These are phyloP conservation scores for Tephrocybe sp. DNA, from an alignment of 768 basidiomycete species.

Conservation along the genomic window DNA sequence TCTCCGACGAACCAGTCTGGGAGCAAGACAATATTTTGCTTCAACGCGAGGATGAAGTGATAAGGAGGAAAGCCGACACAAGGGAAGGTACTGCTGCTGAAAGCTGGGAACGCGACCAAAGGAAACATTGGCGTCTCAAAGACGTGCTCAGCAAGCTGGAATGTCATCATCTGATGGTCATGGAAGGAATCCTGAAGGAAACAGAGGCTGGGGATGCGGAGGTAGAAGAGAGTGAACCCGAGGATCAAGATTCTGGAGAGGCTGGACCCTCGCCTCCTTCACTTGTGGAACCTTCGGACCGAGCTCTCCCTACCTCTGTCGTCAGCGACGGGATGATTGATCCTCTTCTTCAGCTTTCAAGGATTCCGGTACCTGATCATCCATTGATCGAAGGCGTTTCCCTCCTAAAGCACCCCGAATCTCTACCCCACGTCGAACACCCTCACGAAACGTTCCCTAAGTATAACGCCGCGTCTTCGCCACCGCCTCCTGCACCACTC, in stretches of 20 bases:
- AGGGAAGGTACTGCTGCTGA: constrained; percentile 8
- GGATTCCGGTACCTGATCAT: constrained; percentile 9
- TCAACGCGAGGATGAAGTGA: constrained; percentile 19
- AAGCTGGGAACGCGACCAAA: constrained; percentile 22
- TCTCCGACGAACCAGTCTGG: constrained; percentile 27
- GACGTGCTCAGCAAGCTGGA: constrained; percentile 19
- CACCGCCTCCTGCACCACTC: constrained; percentile 1
- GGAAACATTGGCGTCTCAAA: constrained; percentile 24
- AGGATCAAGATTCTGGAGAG: constrained; percentile 15
- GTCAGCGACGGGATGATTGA: constrained; percentile 14
- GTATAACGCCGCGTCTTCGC: constrained; percentile 6
- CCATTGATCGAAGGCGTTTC: not conserved
- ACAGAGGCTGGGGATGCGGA: constrained; percentile 9
- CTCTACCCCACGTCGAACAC: constrained; percentile 2
- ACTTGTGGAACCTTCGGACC: constrained; percentile 8
- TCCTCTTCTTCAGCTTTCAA: constrained; percentile 8
- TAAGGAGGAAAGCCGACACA: constrained; percentile 4
- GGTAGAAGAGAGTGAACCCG: constrained; percentile 12
- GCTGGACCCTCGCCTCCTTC: not conserved
- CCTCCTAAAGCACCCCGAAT: not conserved
- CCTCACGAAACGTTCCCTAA: constrained; percentile 1
- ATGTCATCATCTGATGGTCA: constrained; percentile 22
- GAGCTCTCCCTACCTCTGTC: constrained; percentile 7
- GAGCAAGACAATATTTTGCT: constrained; percentile 20
- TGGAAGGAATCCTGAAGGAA: constrained; percentile 26